Evolutionary conservation across 768 basidiomycete genomes (phyloP), one percentile per base, ranked within the genome.

Genomic region (Hygrophoropsis aurantiaca): DNA sequence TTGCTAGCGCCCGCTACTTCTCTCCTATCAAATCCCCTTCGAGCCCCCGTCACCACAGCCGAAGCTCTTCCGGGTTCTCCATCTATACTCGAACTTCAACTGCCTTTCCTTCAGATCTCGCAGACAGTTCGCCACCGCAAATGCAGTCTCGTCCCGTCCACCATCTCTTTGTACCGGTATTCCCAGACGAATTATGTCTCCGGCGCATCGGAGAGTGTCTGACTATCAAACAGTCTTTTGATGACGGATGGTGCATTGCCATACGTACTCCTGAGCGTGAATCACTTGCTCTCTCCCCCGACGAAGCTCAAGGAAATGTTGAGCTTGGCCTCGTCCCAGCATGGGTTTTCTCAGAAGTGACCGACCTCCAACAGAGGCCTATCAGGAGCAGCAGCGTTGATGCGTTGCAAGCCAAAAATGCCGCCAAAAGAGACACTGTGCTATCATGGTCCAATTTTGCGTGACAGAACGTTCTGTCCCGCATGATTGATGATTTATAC

Each of bases 231-330:
- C 78, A 80, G 50, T 79, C 80, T 4, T 87, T 82, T 55, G 84
- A 90, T 49, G 88, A 90, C 47, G 88, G 87, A 2, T 91, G 88
- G 88, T 87, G 84, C 55, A 73, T 87, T 42, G 84, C 87, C 42
- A 81, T 79, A 16, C 72, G 84, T 23, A 78, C 84, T 50, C 61
- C 37, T 50, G 53, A 49, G 58, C 64, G 20, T 55, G 72, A 72
- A 53, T 75, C 74, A 1, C 46, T 75, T 32, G 78, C 78, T 57
- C 69, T 66, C 46, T 60, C 67, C 10, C 52, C 61, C 6, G 19
- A 44, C 49, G 37, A 61, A 59, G 9, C 36, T 7, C 27, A 6
- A 41, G 69, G 67, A 16, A 72, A 78, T 34, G 69, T 82, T 27
- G 86, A 89, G 59, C 62, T 88, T 15, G 88, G 88, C 32, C 75